Percentiles rank a stretch among this genome's conserved stretches.
phyloP scores from a whole-genome alignment of 2,329 filamentous ascomycete species.

The Pseudovirgaria hyperparasitica region DNA sequence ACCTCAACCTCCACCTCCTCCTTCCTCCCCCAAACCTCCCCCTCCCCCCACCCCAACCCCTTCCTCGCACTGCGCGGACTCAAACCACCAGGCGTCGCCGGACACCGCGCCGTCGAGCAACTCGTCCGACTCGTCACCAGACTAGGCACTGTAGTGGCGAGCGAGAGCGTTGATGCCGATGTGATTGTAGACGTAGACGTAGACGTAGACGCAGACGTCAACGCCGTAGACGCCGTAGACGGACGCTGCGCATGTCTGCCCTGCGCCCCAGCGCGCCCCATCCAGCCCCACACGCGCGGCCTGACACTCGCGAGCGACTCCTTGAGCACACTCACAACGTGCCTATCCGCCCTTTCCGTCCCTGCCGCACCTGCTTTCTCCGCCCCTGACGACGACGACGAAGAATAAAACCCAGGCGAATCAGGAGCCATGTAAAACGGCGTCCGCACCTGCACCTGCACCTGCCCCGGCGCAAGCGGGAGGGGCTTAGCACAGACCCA shows the following conservation, averaged over 20 bases:
- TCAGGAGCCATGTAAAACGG: slow-evolving; percentile 8
- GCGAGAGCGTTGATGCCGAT: slow-evolving; percentile 2
- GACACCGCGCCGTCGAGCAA: slow-evolving; percentile 11
- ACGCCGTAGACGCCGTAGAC: slow-evolving; percentile 10
- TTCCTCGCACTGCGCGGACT: slow-evolving; percentile 15
- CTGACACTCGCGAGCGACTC: too few species aligned
- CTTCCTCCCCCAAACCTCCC: neutral
- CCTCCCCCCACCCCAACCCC: neutral
- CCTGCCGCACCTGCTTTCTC: too few species aligned
- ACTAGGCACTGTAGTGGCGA: slow-evolving; percentile 3
- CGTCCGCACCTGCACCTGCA: too few species aligned
- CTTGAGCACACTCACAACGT: too few species aligned
- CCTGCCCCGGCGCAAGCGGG: slow-evolving; percentile 9
- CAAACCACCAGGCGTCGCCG: slow-evolving; percentile 15
- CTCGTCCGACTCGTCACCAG: slow-evolving; percentile 6
- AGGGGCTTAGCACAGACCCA: slow-evolving; percentile 16
- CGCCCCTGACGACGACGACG: too few species aligned
- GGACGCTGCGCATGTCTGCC: too few species aligned
- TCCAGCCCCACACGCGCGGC: too few species aligned
- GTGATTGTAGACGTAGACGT: slow-evolving; percentile 14
- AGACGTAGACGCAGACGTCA: slow-evolving; percentile 23
- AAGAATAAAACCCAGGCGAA: slow-evolving; percentile 9
- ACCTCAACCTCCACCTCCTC: neutral
- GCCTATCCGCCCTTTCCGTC: too few species aligned
- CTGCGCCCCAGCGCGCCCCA: too few species aligned